Evolutionary conservation across 768 basidiomycete species (phyloP), one percentile per base, ranked within the genome.

Genomic region (Mycena capillaripes): DNA sequence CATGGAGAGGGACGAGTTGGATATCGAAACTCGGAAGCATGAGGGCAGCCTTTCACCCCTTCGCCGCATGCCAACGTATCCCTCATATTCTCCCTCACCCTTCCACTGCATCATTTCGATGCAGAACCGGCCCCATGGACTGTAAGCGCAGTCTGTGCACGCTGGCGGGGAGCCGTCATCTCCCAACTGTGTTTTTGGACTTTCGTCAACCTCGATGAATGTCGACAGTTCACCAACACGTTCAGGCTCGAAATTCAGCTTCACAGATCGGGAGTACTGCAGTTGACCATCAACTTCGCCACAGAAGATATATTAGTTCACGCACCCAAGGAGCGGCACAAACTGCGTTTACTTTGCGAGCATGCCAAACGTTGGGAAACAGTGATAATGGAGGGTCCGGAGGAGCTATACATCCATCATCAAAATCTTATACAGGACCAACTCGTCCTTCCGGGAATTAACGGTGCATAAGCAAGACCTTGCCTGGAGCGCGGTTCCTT

Each of bases 21-120:
- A 44, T 4, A 27, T 5, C 17, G 42, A 70, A 5, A 70, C 63
- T n/a, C 10, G 30, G 30, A 62, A 63, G 44, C 69, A 70, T 14
- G 61, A 70, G 27, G 50, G 40, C 4, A 19, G 42, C 25, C 29
- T 70, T 27, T 70, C 69, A 1, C 69, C 53, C 7, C 52, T 63
- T 23, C 69, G 61, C 12, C 42, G 55, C 29, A 34, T 63, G 30
- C 61, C 69, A 38, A 46, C 69, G 19, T 60, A 4, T 63, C 69
- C 27, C 60, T 34, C 69, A 63, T 63, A 27, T 70, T 70, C 60
- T 30, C 21, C 11, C 48, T 44, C 23, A 59, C 60, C 12, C 14
- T 66, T 8, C 30, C 65, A n/a, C 55, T 29, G 2, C 23, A 67
- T 32, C 0, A 21, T 9, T 6, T 23, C 0, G 9, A 14, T 14